These are phyloP conservation scores for Nannochloropsis granulata DNA, from an alignment of 108 stramenopile genomes.

Conservation along the genomic window DNA sequence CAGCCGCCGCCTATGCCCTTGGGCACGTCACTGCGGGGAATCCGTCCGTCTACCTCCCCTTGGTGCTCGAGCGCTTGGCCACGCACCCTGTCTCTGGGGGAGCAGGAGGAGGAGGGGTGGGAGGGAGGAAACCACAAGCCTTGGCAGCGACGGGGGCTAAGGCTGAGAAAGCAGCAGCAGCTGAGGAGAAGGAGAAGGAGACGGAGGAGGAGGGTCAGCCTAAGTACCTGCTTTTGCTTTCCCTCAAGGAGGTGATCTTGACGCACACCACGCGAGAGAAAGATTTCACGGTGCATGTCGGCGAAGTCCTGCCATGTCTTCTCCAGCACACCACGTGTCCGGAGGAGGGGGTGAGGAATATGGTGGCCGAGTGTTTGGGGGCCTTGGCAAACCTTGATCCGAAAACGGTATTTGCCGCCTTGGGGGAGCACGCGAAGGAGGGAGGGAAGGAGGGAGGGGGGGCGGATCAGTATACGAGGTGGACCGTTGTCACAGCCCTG, in stretches of 20 bases:
- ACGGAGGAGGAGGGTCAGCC: background rate
- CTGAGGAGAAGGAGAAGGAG: background rate
- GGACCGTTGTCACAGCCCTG: slow-evolving; percentile 68
- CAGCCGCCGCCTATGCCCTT: slow-evolving; percentile 79
- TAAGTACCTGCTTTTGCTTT: slow-evolving; percentile 76
- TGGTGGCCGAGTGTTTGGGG: slow-evolving; percentile 92
- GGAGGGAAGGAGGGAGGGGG: slow-evolving; percentile 23
- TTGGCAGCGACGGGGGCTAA: background rate
- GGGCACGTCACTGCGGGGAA: slow-evolving; percentile 73
- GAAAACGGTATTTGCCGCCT: slow-evolving; percentile 5
- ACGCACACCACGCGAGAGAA: slow-evolving; percentile 44
- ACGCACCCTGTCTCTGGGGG: background rate
- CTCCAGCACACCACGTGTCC: slow-evolving; percentile 48
- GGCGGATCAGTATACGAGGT: slow-evolving; percentile 47
- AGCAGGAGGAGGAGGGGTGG: background rate
- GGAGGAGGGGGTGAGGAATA: slow-evolving; percentile 83
- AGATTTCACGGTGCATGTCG: slow-evolving; percentile 23
- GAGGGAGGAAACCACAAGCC: too few relatives aligned
- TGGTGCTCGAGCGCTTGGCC: background rate
- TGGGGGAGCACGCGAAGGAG: background rate
- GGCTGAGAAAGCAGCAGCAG: background rate
- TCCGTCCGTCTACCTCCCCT: slow-evolving; percentile 30
- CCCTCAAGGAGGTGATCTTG: slow-evolving; percentile 81
- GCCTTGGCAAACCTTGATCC: slow-evolving; percentile 48
- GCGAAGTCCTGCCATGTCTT: slow-evolving; percentile 59